Conservation (phyloP, 257 asterid genomes). For the Linaria vulgaris region DNA sequence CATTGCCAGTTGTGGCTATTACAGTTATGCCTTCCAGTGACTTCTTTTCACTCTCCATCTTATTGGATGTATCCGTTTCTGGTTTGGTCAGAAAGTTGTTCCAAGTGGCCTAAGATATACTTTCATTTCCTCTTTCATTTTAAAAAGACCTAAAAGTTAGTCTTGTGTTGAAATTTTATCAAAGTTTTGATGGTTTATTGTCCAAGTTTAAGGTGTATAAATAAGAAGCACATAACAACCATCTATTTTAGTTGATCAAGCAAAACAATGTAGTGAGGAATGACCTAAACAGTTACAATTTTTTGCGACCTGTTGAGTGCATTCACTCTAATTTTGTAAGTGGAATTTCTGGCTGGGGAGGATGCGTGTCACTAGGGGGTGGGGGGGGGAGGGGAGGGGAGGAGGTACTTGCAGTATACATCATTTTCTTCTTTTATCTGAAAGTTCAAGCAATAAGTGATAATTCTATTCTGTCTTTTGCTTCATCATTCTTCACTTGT, state of each 20-base stretch:
- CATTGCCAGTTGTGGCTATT: neutral
- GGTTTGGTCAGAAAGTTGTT: neutral
- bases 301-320: neutral
- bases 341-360: neutral
- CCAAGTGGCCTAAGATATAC: neutral
- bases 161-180: neutral
- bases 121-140: neutral
- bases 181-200: neutral
- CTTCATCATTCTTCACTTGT: conserved; percentile 14
- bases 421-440: neutral
- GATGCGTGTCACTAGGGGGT: neutral
- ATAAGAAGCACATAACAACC: conserved; percentile 15
- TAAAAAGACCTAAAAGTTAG: neutral
- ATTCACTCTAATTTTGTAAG: neutral
- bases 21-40: neutral
- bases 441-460: neutral
- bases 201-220: neutral
- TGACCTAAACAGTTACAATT: neutral
- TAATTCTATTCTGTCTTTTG: neutral
- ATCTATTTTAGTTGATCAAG: neutral
- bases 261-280: neutral
- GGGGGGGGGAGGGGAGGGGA: neutral
- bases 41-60: neutral
- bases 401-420: neutral
- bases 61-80: conserved; percentile 11